phyloP scores from a whole-genome alignment of 768 basidiomycete species.

The Tephrocybe sp. region DNA sequence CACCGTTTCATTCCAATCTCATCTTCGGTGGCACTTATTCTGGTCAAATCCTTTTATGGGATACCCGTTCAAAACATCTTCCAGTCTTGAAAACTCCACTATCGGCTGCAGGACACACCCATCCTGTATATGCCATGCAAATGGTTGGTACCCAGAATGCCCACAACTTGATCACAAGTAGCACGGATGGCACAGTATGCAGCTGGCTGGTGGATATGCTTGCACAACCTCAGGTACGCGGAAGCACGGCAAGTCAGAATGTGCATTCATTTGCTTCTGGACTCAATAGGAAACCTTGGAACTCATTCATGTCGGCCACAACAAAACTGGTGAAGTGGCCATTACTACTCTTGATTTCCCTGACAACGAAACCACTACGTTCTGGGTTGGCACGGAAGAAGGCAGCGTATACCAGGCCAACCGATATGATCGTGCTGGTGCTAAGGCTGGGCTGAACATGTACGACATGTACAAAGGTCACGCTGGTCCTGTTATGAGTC shows the following conservation, averaged over 20 bases:
- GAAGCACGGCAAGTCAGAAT: neutral
- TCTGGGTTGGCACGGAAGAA: conserved; percentile 98
- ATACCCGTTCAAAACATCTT: conserved; percentile 93
- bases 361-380: conserved; percentile 92
- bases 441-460: conserved; percentile 93
- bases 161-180: conserved; percentile 94
- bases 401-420: conserved; percentile 97
- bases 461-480: conserved; percentile 93
- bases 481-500: conserved; percentile 88
- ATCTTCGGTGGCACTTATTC: conserved; percentile 99
- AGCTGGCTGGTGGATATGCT: conserved; percentile 99
- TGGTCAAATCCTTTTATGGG: conserved; percentile 97
- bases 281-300: conserved; percentile 83
- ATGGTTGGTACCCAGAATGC: conserved; percentile 99
- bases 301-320: conserved; percentile 84
- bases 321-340: conserved; percentile 95
- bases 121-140: conserved; percentile 97
- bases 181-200: conserved; percentile 96
- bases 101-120: conserved; percentile 95
- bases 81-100: conserved; percentile 96
- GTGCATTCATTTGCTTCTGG: neutral
- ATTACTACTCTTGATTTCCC: conserved; percentile 94
- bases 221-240: conserved; percentile 86
- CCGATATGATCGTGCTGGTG: conserved; percentile 93
- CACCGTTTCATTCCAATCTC: conserved; percentile 96